Base-by-base conservation (phyloP, 176 grass and related monocot genomes). In the Carex myosuroides region DNA sequence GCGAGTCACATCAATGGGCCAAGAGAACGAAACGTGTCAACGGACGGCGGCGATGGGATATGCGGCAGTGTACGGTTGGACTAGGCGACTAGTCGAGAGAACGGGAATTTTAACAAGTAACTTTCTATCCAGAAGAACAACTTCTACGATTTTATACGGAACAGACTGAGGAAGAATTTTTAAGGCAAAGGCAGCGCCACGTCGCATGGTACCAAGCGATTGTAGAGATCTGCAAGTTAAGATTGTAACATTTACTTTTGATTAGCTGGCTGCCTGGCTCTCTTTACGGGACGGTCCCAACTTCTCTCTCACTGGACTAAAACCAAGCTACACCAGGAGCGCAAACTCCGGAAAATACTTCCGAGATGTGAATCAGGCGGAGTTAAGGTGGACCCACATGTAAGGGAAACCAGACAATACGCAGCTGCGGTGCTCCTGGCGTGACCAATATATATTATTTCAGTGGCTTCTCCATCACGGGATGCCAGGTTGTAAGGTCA, bases 401-500 rank as follows among this genome's bases (percentile, higher is more conserved):
- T 14, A 20, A 56, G 16, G 8, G 7, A n/a, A 2, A 17, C 1
- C 14, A 32, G 13, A 16, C 4, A 6, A 2, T 18, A 3, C 33
- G 13, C 52, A 77, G 72, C 13, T 56, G 6, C 24, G 50, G 48
- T 78, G 73, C 21, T 55, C 73, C 73, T 2, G 29, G 73, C 57
- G 52, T 26, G 1, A 8, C 13, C 13, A 77, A 55, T 56, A 24
- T 75, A 42, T 50, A 50, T 53, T 67, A 50, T 53, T 67, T 6
- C 16, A 17, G 10, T 69, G 41, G 21, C 81, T 83, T 83, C 42
- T 32, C 42, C 62, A 10, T 68, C 81, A 83, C 81, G 81, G 62
- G 81, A 83, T 68, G 80, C 61, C 80, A 83, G 80, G 26, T 67
- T 68, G 80, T 83, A 68, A 67, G 80, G 80, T 83, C 80, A 67